Conservation (phyloP, 2,329 filamentous ascomycete genomes). For the Diaporthe batatas region DNA sequence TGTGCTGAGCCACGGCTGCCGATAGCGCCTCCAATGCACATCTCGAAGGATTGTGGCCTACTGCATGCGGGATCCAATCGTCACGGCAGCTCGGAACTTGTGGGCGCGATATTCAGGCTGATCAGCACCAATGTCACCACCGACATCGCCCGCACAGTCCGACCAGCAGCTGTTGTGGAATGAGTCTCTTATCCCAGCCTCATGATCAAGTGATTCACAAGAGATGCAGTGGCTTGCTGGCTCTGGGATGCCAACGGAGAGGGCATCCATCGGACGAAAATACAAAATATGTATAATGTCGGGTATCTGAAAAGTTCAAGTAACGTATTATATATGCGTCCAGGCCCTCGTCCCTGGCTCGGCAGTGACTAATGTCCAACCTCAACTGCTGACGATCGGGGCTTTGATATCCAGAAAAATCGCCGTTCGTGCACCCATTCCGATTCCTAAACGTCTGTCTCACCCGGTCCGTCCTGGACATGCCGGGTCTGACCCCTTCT, state of each 20-base stretch:
- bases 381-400: constrained; percentile 16
- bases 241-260: not conserved
- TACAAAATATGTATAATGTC: constrained; percentile 32
- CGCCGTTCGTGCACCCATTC: constrained; percentile 7
- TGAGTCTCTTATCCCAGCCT: not conserved
- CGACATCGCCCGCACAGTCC: not conserved
- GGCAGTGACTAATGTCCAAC: constrained; percentile 33
- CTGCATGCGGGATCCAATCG: constrained; percentile 26
- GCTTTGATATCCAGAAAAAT: constrained; percentile 24
- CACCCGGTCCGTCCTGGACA: constrained; percentile 6
- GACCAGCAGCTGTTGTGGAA: not conserved
- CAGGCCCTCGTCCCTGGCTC: constrained; percentile 32
- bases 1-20: constrained; percentile 12
- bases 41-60: constrained; percentile 23
- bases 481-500: constrained; percentile 7
- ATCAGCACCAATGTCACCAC: constrained; percentile 20
- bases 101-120: constrained; percentile 27
- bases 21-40: constrained; percentile 5
- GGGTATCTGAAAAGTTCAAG: constrained; percentile 41
- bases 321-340: constrained; percentile 42
- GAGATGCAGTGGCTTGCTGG: not conserved
- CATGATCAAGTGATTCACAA: constrained; percentile 5
- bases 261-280: not conserved
- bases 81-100: not conserved
- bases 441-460: constrained; percentile 3